Conservation (phyloP, 495 filamentous ascomycete genomes). For the Neurospora sp. region DNA sequence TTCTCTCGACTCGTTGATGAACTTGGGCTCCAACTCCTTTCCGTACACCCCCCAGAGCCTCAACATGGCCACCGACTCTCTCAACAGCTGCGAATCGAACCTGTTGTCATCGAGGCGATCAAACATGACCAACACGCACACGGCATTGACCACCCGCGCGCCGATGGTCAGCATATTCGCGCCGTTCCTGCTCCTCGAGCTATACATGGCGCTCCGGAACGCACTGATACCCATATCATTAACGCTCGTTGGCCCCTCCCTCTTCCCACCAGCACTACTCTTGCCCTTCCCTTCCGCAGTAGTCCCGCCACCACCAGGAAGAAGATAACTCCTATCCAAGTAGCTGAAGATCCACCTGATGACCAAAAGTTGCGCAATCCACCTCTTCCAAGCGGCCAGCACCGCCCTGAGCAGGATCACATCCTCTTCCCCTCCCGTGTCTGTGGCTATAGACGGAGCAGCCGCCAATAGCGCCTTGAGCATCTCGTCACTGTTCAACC, state of each 20-base stretch:
- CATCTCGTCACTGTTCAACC: conserved; percentile 46
- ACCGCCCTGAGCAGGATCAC: conserved; percentile 56
- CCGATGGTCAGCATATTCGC: conserved; percentile 34
- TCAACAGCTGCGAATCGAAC: conserved; percentile 48
- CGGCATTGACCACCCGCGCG: conserved; percentile 50
- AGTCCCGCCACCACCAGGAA: conserved; percentile 20
- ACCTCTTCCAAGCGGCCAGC: conserved; percentile 61
- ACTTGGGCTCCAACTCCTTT: conserved; percentile 64
- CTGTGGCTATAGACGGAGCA: not conserved
- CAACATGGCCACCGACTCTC: conserved; percentile 67
- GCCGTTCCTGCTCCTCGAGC: conserved; percentile 39
- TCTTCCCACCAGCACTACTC: conserved; percentile 25
- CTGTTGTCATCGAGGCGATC: conserved; percentile 48
- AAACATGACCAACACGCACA: conserved; percentile 64
- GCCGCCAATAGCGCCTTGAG: conserved; percentile 38
- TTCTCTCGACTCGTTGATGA: conserved; percentile 52
- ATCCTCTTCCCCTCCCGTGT: conserved; percentile 38
- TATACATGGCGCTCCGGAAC: conserved; percentile 52
- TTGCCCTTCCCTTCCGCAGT: conserved; percentile 18
- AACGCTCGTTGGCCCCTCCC: conserved; percentile 19
- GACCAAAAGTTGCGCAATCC: conserved; percentile 66
- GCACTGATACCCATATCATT: conserved; percentile 45
- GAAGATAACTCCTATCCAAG: conserved; percentile 78
- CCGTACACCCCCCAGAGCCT: conserved; percentile 71
- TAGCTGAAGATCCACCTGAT: conserved; percentile 86